These are phyloP conservation scores for Fraxinus albicans DNA, from an alignment of 305 asterid genomes.

Conservation along the genomic window DNA sequence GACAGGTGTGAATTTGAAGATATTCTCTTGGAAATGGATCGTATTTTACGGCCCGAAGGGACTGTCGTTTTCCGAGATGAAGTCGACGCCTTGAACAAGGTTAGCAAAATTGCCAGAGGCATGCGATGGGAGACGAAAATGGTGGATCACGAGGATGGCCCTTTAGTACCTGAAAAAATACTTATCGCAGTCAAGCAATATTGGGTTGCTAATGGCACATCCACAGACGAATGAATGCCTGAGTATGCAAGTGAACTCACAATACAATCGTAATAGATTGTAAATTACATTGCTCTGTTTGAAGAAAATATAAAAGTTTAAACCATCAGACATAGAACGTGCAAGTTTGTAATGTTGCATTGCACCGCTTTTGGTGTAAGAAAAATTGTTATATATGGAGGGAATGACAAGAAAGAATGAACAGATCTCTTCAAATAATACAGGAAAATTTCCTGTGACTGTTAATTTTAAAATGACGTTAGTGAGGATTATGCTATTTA, in stretches of 20 bases:
- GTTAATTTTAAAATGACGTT: background rate
- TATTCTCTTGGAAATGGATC: constrained; percentile 86
- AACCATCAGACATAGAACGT: constrained; percentile 12
- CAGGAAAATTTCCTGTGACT: background rate
- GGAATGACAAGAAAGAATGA: constrained; percentile 5
- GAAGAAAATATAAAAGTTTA: background rate
- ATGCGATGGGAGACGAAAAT: constrained; percentile 81
- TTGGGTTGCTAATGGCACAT: constrained; percentile 50
- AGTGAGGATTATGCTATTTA: background rate
- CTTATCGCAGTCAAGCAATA: constrained; percentile 69
- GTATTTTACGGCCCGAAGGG: constrained; percentile 85
- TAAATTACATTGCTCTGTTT: background rate
- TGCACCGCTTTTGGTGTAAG: constrained; percentile 11
- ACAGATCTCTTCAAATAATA: background rate
- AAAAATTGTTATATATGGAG: constrained; percentile 23
- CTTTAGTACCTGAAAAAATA: constrained; percentile 81
- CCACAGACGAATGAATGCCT: constrained; percentile 35
- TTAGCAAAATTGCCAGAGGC: constrained; percentile 61
- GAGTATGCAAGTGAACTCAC: background rate
- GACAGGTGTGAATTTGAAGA: constrained; percentile 81
- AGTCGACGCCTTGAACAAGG: constrained; percentile 72
- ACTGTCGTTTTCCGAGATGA: constrained; percentile 65
- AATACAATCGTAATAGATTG: background rate
- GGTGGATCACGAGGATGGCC: constrained; percentile 89
- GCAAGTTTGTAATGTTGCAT: constrained; percentile 5